Percentiles rank a stretch among this genome's conserved stretches.
phyloP scores from a whole-genome alignment of 352 stramenopile genomes.

The Globisporangium echinulatum region DNA sequence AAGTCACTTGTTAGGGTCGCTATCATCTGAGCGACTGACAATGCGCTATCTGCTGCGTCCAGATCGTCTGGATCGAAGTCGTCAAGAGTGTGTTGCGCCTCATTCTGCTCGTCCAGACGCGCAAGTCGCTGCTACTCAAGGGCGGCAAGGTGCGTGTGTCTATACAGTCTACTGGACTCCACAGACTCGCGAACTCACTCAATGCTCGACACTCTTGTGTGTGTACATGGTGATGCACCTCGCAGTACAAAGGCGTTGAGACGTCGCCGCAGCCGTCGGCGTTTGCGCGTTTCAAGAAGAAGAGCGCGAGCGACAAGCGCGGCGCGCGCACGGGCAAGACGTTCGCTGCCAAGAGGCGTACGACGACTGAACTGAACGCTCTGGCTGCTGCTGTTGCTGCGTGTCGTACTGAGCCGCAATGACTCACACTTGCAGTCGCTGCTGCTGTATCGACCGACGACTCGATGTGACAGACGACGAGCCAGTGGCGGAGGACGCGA shows the following conservation, averaged over 20 bases:
- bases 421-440: too few species aligned
- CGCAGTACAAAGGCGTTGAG: constrained; percentile 51
- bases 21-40: background rate
- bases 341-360: constrained; percentile 40
- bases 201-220: background rate
- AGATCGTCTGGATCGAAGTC: constrained; percentile 76
- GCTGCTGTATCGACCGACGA: too few species aligned
- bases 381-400: too few species aligned
- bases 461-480: constrained; percentile 18
- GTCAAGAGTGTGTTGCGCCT: constrained; percentile 69
- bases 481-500: constrained; percentile 12
- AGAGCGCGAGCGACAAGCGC: constrained; percentile 29
- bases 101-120: constrained; percentile 54
- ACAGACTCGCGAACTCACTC: background rate
- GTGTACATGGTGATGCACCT: background rate
- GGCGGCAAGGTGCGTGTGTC: constrained; percentile 39
- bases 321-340: constrained; percentile 65
- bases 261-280: constrained; percentile 34
- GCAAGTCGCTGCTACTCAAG: constrained; percentile 45
- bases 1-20: too few species aligned
- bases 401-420: too few species aligned
- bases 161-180: background rate
- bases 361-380: background rate
- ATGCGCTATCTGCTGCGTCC: constrained; percentile 1
- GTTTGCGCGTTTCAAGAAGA: constrained; percentile 57